A percentile compares a stretch with the other conserved stretches of the same genome.
Evolutionary conservation across 2,329 filamentous ascomycete species (phyloP).

Genomic region (Penicillium sp.): DNA sequence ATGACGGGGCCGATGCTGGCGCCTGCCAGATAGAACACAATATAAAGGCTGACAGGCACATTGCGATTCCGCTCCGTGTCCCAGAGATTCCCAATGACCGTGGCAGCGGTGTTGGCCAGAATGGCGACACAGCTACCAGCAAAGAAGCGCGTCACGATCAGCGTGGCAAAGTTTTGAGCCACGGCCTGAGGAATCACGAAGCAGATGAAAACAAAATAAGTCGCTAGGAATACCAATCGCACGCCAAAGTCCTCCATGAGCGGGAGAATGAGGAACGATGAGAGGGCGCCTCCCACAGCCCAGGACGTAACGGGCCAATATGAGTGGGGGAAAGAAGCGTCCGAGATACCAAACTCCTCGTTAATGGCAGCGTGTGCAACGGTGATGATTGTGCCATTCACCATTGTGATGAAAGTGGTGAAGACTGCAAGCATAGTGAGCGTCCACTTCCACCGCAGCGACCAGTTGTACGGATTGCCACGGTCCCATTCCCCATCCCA

Average conservation of each 20-base stretch:
- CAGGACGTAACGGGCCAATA: conserved; percentile 34
- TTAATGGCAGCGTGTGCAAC: conserved; percentile 36
- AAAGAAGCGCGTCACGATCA: conserved; percentile 44
- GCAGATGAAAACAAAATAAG: conserved; percentile 38
- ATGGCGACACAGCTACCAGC: conserved; percentile 41
- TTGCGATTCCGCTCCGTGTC: conserved; percentile 31
- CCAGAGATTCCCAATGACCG: conserved; percentile 33
- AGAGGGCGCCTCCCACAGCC: conserved; percentile 28
- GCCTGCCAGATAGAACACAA: conserved; percentile 40
- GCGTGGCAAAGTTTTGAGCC: conserved; percentile 44
- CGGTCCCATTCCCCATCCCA: conserved; percentile 34
- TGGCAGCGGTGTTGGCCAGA: conserved; percentile 34
- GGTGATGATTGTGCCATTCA: conserved; percentile 40
- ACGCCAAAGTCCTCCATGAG: conserved; percentile 41
- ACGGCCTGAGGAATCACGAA: conserved; percentile 43
- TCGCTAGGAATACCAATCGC: conserved; percentile 37
- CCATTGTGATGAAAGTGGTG: conserved; percentile 31
- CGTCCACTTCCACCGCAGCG: conserved; percentile 34
- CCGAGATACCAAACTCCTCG: conserved; percentile 28
- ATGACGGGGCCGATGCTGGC: conserved; percentile 45
- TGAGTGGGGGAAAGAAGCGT: conserved; percentile 28
- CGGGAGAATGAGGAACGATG: conserved; percentile 29
- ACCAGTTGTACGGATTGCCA: conserved; percentile 39
- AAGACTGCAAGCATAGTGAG: conserved; percentile 26
- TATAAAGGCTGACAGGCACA: conserved; percentile 41